These are phyloP conservation scores for Ceratobasidium sp. DNA, from an alignment of 1,284 basidiomycete genomes.

Conservation along the genomic window DNA sequence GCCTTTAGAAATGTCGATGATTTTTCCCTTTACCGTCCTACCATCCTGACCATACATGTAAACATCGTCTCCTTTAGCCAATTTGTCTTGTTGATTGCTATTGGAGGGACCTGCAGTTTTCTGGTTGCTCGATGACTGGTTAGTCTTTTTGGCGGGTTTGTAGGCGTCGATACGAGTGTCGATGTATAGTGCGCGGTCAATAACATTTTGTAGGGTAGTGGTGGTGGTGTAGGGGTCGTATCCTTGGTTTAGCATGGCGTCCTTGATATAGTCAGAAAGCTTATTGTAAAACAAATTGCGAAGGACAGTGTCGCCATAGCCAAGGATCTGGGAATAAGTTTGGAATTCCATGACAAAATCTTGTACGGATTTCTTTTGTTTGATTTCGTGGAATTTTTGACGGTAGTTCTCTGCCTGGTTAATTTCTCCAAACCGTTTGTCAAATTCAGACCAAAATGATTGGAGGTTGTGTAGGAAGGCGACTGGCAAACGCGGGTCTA, in stretches of 20 bases:
- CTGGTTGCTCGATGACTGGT: not conserved
- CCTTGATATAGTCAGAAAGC: not conserved
- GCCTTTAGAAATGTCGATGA: not conserved
- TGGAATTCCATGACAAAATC: not conserved
- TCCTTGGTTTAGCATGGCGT: not conserved
- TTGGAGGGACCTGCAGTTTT: not conserved
- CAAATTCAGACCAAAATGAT: slow-evolving; percentile 12
- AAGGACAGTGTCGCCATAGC: not conserved
- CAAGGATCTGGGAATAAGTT: not conserved
- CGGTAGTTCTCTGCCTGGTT: not conserved
- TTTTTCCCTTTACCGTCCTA: not conserved
- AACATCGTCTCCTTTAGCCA: no score
- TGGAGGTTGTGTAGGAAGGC: slow-evolving; percentile 2
- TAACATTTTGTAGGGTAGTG: not conserved
- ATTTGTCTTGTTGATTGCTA: not conserved
- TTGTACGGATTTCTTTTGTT: slow-evolving; percentile 20
- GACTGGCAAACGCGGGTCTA: no score
- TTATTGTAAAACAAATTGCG: slow-evolving; percentile 15
- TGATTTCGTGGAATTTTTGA: not conserved
- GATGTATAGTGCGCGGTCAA: not conserved
- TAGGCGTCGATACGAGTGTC: not conserved
- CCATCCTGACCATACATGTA: not conserved
- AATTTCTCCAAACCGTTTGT: not conserved
- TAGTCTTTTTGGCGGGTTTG: not conserved
- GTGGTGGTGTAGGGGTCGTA: not conserved